These are phyloP conservation scores for Leishmania lainsoni DNA, from an alignment of 208 protist genomes.

Conservation along the genomic window DNA sequence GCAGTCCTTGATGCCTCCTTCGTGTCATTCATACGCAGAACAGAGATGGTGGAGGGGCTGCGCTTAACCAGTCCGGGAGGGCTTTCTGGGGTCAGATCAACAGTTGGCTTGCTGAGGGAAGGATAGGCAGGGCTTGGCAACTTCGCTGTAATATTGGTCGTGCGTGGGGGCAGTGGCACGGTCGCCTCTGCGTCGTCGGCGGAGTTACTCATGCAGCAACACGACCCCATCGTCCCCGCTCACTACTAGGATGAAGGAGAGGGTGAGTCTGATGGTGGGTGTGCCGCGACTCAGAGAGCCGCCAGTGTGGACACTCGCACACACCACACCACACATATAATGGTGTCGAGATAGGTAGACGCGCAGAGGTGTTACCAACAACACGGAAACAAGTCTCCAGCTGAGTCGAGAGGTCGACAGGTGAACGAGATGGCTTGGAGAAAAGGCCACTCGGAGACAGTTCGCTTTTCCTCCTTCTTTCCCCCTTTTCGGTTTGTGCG, in stretches of 20 bases:
- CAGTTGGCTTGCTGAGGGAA: not conserved
- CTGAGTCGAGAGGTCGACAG: not conserved
- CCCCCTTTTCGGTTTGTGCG: not conserved
- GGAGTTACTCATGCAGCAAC: slow-evolving; percentile 10
- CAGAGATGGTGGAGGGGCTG: not conserved
- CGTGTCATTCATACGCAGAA: not conserved
- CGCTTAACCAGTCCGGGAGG: not conserved
- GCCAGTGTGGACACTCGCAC: not conserved
- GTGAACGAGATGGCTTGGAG: not conserved
- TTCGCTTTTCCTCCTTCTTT: not conserved
- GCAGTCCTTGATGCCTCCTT: not conserved
- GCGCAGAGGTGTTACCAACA: not conserved
- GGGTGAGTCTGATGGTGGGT: not conserved
- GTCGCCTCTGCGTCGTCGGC: not conserved
- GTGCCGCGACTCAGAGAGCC: not conserved
- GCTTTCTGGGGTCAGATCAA: not conserved
- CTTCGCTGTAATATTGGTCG: too few relatives aligned
- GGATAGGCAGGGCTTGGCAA: not conserved
- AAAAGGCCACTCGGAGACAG: too few relatives aligned
- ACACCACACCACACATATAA: not conserved
- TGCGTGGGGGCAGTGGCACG: not conserved
- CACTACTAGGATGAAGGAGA: not conserved
- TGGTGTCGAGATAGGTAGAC: not conserved
- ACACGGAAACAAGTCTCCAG: not conserved
- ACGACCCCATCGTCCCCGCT: slow-evolving; percentile 11